Evolutionary conservation across 2,329 filamentous ascomycete genomes (phyloP).

Genomic region (Trichocomaceae sp.): DNA sequence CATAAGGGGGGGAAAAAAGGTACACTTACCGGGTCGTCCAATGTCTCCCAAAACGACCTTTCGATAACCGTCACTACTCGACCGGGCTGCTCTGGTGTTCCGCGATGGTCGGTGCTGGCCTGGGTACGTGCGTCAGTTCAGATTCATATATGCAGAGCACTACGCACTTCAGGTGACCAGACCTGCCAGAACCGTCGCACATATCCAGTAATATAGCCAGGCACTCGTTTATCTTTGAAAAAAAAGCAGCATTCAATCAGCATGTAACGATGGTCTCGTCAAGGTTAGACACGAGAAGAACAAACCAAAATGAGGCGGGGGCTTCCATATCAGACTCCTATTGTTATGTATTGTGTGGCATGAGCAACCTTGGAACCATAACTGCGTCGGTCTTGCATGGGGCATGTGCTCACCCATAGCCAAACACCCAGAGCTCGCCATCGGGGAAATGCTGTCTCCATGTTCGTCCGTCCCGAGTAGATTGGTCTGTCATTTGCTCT

Average conservation of each 20-base stretch:
- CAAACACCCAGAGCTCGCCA: conserved; percentile 89
- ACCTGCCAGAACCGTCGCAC: conserved; percentile 98
- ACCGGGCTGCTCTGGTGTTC: conserved; percentile 78
- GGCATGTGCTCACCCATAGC: conserved; percentile 67
- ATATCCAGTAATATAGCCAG: conserved; percentile 88
- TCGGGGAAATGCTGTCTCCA: conserved; percentile 41
- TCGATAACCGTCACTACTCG: conserved; percentile 91
- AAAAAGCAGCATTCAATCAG: background rate
- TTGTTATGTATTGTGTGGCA: background rate
- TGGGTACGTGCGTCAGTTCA: background rate
- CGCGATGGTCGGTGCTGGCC: conserved; percentile 81
- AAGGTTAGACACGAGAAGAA: background rate
- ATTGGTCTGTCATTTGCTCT: conserved; percentile 1
- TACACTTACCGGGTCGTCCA: conserved; percentile 55
- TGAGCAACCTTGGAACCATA: background rate
- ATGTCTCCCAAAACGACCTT: conserved; percentile 69
- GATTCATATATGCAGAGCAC: background rate
- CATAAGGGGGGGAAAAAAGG: background rate
- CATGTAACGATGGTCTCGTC: background rate
- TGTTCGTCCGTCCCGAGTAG: conserved; percentile 20
- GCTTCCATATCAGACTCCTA: conserved; percentile 96
- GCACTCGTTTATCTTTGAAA: conserved; percentile 65
- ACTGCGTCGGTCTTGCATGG: background rate
- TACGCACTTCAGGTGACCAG: conserved; percentile 31
- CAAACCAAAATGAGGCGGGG: conserved; percentile 88